These are phyloP conservation scores for Trichophyton benhamiae DNA, from an alignment of 2,329 filamentous ascomycete species.

Conservation along the genomic window DNA sequence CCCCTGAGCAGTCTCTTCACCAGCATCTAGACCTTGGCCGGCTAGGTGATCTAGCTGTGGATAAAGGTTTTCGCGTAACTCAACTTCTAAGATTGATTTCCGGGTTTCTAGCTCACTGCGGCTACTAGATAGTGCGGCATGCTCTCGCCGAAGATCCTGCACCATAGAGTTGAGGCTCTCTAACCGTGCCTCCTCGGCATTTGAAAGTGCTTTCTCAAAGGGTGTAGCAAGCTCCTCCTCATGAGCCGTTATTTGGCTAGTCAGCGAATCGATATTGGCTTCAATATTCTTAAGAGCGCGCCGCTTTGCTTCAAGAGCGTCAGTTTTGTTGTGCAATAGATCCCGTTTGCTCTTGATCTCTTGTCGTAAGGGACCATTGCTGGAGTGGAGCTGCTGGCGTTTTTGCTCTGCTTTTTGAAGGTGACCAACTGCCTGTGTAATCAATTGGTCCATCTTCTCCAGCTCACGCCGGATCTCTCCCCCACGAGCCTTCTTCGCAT, in stretches of 20 bases:
- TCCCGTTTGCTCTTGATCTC: slow-evolving; percentile 65
- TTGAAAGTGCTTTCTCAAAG: slow-evolving; percentile 80
- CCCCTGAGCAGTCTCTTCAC: slow-evolving; percentile 46
- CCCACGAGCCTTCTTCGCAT: slow-evolving; percentile 52
- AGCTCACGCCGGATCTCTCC: slow-evolving; percentile 56
- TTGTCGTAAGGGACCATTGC: slow-evolving; percentile 65
- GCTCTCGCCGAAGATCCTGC: slow-evolving; percentile 63
- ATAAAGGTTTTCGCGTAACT: slow-evolving; percentile 77
- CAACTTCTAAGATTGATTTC: slow-evolving; percentile 74
- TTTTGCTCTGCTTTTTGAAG: slow-evolving; percentile 72
- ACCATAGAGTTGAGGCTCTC: slow-evolving; percentile 57
- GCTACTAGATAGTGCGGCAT: slow-evolving; percentile 59
- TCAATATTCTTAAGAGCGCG: slow-evolving; percentile 54
- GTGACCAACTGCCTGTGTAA: slow-evolving; percentile 74
- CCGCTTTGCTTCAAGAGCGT: slow-evolving; percentile 61
- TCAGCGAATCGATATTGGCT: slow-evolving; percentile 60
- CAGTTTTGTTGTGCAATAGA: slow-evolving; percentile 59
- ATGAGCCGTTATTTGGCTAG: slow-evolving; percentile 62
- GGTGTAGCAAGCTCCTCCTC: slow-evolving; percentile 71
- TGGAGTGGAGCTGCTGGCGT: slow-evolving; percentile 63
- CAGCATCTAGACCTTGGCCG: slow-evolving; percentile 56
- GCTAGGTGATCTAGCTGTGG: slow-evolving; percentile 79
- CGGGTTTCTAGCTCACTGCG: slow-evolving; percentile 66
- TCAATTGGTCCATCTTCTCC: slow-evolving; percentile 72
- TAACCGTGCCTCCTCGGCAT: slow-evolving; percentile 70